Base-by-base conservation (phyloP, 2,329 filamentous ascomycete species). In the Aspergillus sp. region DNA sequence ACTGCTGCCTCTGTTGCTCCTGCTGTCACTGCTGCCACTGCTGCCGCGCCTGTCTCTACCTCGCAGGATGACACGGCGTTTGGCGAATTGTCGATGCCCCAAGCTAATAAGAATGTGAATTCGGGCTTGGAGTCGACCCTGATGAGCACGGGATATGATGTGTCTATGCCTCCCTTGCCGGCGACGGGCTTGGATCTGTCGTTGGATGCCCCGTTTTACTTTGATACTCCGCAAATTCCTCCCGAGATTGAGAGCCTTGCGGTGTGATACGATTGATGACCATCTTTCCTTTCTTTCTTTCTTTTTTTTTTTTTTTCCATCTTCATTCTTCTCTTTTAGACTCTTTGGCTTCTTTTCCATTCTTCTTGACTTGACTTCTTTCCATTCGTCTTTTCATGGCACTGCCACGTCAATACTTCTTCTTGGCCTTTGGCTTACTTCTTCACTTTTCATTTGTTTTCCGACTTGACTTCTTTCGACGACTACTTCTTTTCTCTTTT, bases 201-300 rank as follows among this genome's bases (percentile, higher is more conserved):
- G 39, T 55, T 60, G 17, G 56, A 60, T 52, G 49, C 49, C n/a
- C 56, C 59, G 6, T 60, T 63, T 33, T 59, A 61, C 30, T 59
- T 65, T 30, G 61, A 64, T 52, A 53, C 53, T 22, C 57, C 63
- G 5, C 54, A 63, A 33, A 46, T 64, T 35, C 54, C 57, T 46
- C 56, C 62, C 45, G 67, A 66, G 51, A 54, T 65, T 48, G 64
- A 66, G 51, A 60, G 63, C 49, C 69, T 64, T 61, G 60, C 62
- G 54, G 59, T 65, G 56, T 64, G 61, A 68, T 55, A 55, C 50
- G 53, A 53, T 54, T 60, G 56, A 37, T 30, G 39, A 47, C 39
- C 22, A n/a, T 12, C 35, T 10, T 35, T 15, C 5, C 5, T 19
- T 17, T 41, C 17, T 41, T 43, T 30, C 27, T 43, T 45, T n/a